Evolutionary conservation across 169 alveolate genomes (phyloP).

Genomic region (Besnoitia besnoiti): DNA sequence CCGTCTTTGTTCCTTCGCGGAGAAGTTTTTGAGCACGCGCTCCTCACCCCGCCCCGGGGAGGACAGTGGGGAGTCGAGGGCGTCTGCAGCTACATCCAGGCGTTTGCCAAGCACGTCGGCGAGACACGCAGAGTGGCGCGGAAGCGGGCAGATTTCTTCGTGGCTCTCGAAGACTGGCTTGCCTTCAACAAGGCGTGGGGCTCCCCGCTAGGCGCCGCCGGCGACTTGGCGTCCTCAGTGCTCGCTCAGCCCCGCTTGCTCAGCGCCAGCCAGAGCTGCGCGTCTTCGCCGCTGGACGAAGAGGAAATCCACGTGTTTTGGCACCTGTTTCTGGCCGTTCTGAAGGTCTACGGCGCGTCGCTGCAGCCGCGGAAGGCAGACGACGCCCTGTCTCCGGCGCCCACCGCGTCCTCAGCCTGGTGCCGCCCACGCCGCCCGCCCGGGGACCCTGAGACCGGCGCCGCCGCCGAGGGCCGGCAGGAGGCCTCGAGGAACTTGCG

Average conservation of each 20-base stretch:
- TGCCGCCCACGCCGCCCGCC: neutral
- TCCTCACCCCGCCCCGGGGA: constrained; percentile 1
- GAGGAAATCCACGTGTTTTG: constrained; percentile 5
- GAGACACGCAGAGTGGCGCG: neutral
- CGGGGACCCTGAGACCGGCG: neutral
- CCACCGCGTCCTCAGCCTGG: neutral
- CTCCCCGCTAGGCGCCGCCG: neutral
- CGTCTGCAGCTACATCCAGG: neutral
- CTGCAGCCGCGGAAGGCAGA: neutral
- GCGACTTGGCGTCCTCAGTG: neutral
- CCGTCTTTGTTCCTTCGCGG: neutral
- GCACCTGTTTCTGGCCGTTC: neutral
- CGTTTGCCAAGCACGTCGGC: neutral
- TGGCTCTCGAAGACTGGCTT: neutral
- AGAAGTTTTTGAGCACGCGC: constrained; percentile 34
- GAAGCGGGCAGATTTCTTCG: neutral
- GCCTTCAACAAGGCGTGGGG: neutral
- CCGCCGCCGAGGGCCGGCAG: too few relatives aligned
- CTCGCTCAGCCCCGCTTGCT: neutral
- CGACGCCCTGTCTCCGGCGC: neutral
- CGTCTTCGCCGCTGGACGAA: neutral
- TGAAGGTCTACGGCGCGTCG: neutral
- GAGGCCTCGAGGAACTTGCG: too few relatives aligned
- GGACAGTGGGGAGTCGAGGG: constrained; percentile 24
- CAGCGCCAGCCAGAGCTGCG: neutral